Conservation (phyloP, 1,284 basidiomycete genomes). For the Naganishia sp. region DNA sequence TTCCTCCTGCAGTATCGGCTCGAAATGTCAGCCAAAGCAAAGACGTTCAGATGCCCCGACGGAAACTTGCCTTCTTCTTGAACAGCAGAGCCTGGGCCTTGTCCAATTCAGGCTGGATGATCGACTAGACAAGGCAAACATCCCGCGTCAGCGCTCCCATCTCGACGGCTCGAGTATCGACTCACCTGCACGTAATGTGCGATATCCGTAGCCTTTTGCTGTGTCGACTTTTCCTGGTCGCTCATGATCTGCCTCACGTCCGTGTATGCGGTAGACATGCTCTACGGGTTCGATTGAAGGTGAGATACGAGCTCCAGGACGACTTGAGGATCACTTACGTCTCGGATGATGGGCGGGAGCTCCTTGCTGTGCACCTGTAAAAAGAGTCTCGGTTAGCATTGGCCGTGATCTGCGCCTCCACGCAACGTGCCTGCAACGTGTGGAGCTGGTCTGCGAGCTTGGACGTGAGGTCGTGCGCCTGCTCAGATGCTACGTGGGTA, state of each 20-base stretch:
- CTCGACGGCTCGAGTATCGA: neutral
- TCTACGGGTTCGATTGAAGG: slow-evolving; percentile 32
- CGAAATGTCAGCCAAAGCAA: neutral
- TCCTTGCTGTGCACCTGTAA: slow-evolving; percentile 42
- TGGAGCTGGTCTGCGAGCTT: slow-evolving; percentile 31
- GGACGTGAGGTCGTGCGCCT: slow-evolving; percentile 28
- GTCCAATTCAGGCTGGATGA: slow-evolving; percentile 32
- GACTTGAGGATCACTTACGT: slow-evolving; percentile 36
- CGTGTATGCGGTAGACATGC: slow-evolving; percentile 44
- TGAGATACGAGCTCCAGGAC: slow-evolving; percentile 22
- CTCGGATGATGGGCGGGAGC: slow-evolving; percentile 46
- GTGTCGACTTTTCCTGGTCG: slow-evolving; percentile 48
- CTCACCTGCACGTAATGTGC: slow-evolving; percentile 49
- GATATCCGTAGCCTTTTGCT: slow-evolving; percentile 54
- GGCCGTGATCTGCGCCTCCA: neutral
- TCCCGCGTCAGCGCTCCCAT: neutral
- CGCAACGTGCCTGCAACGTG: slow-evolving; percentile 18
- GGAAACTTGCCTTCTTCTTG: slow-evolving; percentile 28
- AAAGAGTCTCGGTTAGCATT: neutral
- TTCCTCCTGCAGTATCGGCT: neutral
- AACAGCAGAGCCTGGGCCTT: slow-evolving; percentile 26
- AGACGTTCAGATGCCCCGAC: neutral
- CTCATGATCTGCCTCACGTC: slow-evolving; percentile 51
- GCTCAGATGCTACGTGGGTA: slow-evolving; percentile 29
- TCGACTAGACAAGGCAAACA: neutral